These are phyloP conservation scores for Penicillium pulvis DNA, from an alignment of 495 filamentous ascomycete genomes.

Conservation along the genomic window DNA sequence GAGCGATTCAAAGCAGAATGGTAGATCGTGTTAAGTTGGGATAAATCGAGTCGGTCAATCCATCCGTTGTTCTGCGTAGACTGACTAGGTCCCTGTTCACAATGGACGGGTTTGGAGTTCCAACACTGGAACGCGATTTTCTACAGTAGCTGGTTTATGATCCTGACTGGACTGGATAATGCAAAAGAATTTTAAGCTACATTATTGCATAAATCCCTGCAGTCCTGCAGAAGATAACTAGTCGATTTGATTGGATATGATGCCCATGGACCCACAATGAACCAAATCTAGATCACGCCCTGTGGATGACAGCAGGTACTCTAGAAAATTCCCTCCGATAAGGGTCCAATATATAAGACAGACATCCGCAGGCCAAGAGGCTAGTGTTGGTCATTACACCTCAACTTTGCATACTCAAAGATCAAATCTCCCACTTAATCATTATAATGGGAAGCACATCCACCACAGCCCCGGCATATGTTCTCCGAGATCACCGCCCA, in stretches of 20 bases:
- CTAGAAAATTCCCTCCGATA: slow-evolving; percentile 1
- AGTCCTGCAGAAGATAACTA: neutral
- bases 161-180: neutral
- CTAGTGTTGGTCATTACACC: neutral
- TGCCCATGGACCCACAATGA: neutral
- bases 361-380: neutral
- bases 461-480: slow-evolving; percentile 5
- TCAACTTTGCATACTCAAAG: neutral
- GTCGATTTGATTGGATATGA: neutral
- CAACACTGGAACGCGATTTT: neutral
- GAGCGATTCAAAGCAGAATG: neutral
- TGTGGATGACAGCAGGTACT: slow-evolving; percentile 10
- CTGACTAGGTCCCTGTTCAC: neutral
- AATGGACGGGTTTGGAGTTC: neutral
- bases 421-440: neutral
- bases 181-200: neutral
- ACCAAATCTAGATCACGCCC: slow-evolving; percentile 8
- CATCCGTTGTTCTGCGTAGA: neutral
- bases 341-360: neutral
- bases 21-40: neutral
- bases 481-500: slow-evolving; percentile 24
- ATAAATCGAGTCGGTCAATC: neutral
- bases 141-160: neutral
- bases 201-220: neutral
- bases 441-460: slow-evolving; percentile 11